These are phyloP conservation scores for Lumnitzera littorea DNA, from an alignment of 345 rosid genomes.

Conservation along the genomic window DNA sequence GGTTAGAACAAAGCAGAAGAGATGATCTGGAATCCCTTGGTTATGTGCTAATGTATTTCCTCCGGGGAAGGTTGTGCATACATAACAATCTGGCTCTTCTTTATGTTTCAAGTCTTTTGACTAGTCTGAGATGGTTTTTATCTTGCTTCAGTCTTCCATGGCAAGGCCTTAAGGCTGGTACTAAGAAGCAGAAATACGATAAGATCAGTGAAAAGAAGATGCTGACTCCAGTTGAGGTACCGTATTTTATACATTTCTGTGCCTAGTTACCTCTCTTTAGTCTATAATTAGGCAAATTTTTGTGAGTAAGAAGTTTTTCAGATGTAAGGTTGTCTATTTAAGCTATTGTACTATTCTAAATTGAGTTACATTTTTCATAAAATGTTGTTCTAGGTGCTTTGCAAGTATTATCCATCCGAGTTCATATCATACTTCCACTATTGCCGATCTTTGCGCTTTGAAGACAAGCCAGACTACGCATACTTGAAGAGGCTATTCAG, in stretches of 20 bases:
- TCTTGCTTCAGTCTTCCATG: constrained; percentile 74
- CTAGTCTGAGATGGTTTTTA: constrained; percentile 1
- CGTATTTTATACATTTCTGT: neutral
- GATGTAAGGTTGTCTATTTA: too few relatives aligned
- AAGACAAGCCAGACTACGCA: constrained; percentile 89
- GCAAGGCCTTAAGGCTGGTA: constrained; percentile 93
- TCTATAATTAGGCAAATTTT: neutral
- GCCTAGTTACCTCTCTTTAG: neutral
- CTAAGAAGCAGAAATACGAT: constrained; percentile 95
- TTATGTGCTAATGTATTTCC: constrained; percentile 90
- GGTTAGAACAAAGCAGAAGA: constrained; percentile 94
- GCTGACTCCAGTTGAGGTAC: constrained; percentile 85
- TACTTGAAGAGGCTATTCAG: constrained; percentile 82
- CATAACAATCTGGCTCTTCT: neutral
- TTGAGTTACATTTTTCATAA: neutral
- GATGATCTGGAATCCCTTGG: constrained; percentile 98
- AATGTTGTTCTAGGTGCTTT: constrained; percentile 51
- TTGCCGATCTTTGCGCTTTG: constrained; percentile 89
- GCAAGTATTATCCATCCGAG: constrained; percentile 79
- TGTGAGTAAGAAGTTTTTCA: neutral
- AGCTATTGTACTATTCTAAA: too few relatives aligned
- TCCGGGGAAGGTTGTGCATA: constrained; percentile 69
- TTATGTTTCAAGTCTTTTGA: neutral
- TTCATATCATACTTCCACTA: constrained; percentile 88
- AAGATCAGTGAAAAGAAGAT: constrained; percentile 95